Base-by-base conservation (phyloP, 1,284 basidiomycete genomes). In the Cutaneotrichosporon sp. region DNA sequence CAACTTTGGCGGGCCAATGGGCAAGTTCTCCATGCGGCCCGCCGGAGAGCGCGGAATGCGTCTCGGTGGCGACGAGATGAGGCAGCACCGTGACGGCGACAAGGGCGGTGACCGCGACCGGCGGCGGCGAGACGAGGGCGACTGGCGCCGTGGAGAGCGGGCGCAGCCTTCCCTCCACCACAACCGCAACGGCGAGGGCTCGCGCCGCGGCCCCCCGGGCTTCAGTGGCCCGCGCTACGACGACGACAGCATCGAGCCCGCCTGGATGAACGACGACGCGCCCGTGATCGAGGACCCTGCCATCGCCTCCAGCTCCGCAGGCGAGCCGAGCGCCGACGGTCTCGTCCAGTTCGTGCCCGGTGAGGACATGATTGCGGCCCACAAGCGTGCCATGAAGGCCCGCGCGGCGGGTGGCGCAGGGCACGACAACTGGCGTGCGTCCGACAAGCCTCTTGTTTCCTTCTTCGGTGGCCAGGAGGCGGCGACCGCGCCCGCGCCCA, bases 311-410 rank as follows among this genome's bases (percentile, higher is more conserved):
- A 55, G 46, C 3, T 50, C 24, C 16, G 33, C 53, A 6, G 46
- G 25, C 16, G 73, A 76, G 50, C 70, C 64, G 13, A 8, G 16
- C 16, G 45, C 49, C 2, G 58, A 62, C 31, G 43, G 52, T 2
- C 57, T 73, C 7, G 63, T 73, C 53, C 67, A 74, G 53, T 76
- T 74, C 46, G 67, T 69, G 14, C 73, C 74, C 0, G 77, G 73
- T 8, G 73, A 76, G 60, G 77, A 79, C 60, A 72, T 74, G 69
- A 76, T 77, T 38, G 75, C 75, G 3, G 72, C 72, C 9, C 75
- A 79, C 61, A 74, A 74, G 58, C 66, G 70, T 13, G 68, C 64
- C 8, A 72, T 73, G 72, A 75, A 72, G 63, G 61, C 66, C 58
- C 62, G 60, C 54, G 42, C 60, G 58, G 60, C 60, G 10, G 61